Evolutionary conservation across 2,329 filamentous ascomycete species (phyloP).

Genomic region (Stromatinia cepivora): DNA sequence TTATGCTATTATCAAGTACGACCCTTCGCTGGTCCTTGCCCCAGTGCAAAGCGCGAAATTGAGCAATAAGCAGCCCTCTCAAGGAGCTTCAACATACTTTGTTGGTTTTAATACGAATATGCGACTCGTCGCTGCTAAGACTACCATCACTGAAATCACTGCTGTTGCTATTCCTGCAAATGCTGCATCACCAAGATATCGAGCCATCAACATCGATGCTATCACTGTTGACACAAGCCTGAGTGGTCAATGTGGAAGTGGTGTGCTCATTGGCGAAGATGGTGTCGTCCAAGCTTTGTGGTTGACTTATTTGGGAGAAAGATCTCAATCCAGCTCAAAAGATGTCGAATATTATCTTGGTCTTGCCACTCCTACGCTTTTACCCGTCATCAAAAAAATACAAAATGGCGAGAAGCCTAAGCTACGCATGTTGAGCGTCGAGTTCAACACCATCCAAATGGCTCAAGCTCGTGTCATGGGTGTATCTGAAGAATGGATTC

Average conservation of each 20-base stretch:
- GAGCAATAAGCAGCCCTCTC: slow-evolving; percentile 78
- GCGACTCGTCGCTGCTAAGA: slow-evolving; percentile 89
- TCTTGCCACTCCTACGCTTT: slow-evolving; percentile 80
- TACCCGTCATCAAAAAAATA: slow-evolving; percentile 86
- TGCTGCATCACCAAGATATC: slow-evolving; percentile 84
- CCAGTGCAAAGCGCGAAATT: slow-evolving; percentile 88
- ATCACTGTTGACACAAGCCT: slow-evolving; percentile 95
- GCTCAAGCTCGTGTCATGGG: slow-evolving; percentile 96
- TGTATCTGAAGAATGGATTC: slow-evolving; percentile 92
- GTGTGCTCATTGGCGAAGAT: slow-evolving; percentile 85
- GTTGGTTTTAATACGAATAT: slow-evolving; percentile 98
- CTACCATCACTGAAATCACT: slow-evolving; percentile 94
- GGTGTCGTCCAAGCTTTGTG: slow-evolving; percentile 93
- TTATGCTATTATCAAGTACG: slow-evolving; percentile 93
- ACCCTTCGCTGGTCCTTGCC: slow-evolving; percentile 88
- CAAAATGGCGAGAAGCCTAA: slow-evolving; percentile 76
- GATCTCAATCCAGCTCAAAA: slow-evolving; percentile 72
- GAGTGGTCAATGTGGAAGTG: slow-evolving; percentile 88
- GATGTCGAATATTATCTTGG: slow-evolving; percentile 97
- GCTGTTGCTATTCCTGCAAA: slow-evolving; percentile 96
- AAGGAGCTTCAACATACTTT: slow-evolving; percentile 93
- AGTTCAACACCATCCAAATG: slow-evolving; percentile 95
- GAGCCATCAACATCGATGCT: slow-evolving; percentile 92
- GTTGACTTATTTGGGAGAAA: slow-evolving; percentile 95
- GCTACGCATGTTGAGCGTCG: slow-evolving; percentile 87